These are phyloP conservation scores for Termitomyces sp. DNA, from an alignment of 768 basidiomycete species.

Conservation along the genomic window DNA sequence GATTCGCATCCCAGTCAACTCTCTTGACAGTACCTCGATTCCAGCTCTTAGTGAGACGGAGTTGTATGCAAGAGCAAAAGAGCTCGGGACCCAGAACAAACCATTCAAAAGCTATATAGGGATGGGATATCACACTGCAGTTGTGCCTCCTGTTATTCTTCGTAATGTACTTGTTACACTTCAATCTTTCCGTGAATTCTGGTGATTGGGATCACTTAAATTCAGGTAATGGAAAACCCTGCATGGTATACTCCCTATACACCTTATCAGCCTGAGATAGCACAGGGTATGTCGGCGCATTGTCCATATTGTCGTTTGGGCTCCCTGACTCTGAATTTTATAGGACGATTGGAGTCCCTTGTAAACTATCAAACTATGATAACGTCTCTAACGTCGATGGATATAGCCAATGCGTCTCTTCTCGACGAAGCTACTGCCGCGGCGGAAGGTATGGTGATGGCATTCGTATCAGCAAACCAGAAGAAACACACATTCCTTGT, in stretches of 20 bases:
- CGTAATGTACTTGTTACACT: slow-evolving; percentile 61
- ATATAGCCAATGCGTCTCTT: slow-evolving; percentile 93
- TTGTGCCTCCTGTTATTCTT: slow-evolving; percentile 92
- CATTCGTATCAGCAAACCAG: slow-evolving; percentile 58
- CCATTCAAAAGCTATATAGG: slow-evolving; percentile 92
- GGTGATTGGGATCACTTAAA: background rate
- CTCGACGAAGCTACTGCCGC: slow-evolving; percentile 95
- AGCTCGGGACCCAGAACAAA: slow-evolving; percentile 74
- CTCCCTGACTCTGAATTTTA: background rate
- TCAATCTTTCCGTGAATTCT: background rate
- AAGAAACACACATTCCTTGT: slow-evolving; percentile 84
- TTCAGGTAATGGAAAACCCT: slow-evolving; percentile 86
- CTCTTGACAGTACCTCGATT: slow-evolving; percentile 64
- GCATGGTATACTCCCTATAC: slow-evolving; percentile 98
- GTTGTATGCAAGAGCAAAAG: slow-evolving; percentile 67
- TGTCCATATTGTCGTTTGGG: background rate
- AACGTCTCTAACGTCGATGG: slow-evolving; percentile 89
- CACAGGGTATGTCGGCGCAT: slow-evolving; percentile 65
- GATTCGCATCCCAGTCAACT: slow-evolving; percentile 62
- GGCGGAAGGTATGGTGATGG: slow-evolving; percentile 96
- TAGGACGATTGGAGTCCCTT: slow-evolving; percentile 92
- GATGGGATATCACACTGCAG: slow-evolving; percentile 95
- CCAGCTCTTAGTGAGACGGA: slow-evolving; percentile 82
- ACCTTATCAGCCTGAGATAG: slow-evolving; percentile 94
- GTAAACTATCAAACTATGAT: slow-evolving; percentile 98